Evolutionary conservation across 108 stramenopile species (phyloP).

Genomic region (Skeletonema costatum): DNA sequence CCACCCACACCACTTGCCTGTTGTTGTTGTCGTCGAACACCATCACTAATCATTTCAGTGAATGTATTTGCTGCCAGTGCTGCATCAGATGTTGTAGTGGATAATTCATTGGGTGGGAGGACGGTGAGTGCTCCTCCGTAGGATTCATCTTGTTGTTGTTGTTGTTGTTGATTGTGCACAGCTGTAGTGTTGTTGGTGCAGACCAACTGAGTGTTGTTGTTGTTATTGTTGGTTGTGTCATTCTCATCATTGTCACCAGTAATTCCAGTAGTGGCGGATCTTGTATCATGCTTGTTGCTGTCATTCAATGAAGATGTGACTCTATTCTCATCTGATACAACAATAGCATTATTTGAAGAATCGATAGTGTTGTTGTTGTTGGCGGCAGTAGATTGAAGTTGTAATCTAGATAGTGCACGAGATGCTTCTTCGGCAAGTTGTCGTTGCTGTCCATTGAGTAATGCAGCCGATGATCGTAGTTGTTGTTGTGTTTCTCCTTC

Average conservation of each 20-base stretch:
- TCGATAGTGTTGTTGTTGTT: not conserved
- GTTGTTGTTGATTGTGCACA: not conserved
- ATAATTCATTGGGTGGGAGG: conserved; percentile 45
- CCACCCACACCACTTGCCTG: not conserved
- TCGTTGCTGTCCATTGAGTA: not conserved
- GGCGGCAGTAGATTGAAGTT: not conserved
- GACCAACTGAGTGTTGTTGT: not conserved
- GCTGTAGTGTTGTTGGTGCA: not conserved
- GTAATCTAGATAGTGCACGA: not conserved
- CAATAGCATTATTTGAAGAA: not conserved
- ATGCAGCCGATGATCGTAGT: not conserved
- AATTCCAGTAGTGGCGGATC: not conserved
- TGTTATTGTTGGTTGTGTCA: not conserved
- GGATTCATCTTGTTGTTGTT: not conserved
- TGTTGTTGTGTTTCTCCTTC: not conserved
- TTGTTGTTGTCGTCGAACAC: not conserved
- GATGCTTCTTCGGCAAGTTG: not conserved
- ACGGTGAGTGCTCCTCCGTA: conserved; percentile 35
- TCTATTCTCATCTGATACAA: not conserved
- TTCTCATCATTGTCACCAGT: not conserved
- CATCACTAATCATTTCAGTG: conserved; percentile 26
- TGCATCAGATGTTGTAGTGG: conserved; percentile 42
- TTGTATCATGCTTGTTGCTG: not conserved
- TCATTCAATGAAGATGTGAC: not conserved
- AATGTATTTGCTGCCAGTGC: conserved; percentile 41